Evolutionary conservation across 768 basidiomycete genomes (phyloP).

Genomic region (Dioszegia crocea): DNA sequence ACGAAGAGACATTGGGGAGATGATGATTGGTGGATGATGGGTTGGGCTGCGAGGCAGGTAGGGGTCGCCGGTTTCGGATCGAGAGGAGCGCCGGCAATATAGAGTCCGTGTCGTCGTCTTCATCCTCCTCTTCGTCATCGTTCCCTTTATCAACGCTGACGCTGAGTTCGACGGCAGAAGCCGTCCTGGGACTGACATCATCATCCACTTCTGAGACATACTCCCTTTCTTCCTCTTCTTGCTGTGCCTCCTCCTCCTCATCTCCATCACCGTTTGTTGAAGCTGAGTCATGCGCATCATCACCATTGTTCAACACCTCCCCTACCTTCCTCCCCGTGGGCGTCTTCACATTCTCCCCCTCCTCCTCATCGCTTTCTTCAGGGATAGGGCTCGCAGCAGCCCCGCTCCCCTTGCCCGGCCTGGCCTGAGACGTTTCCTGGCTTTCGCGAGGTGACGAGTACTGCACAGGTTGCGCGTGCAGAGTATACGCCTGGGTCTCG

Average conservation of each 20-base stretch:
- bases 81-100: no score
- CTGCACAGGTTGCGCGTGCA: background rate
- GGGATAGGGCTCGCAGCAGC: background rate
- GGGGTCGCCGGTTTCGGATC: background rate
- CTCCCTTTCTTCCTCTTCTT: background rate
- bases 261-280: background rate
- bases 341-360: background rate
- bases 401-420: background rate
- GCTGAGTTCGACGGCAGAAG: background rate
- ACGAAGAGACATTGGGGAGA: background rate
- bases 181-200: background rate
- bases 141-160: background rate
- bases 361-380: background rate
- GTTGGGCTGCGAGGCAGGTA: background rate
- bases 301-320: background rate
- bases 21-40: background rate
- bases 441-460: background rate
- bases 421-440: no score
- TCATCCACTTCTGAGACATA: background rate
- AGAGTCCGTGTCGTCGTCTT: no score
- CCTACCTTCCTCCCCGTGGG: background rate
- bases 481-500: conserved; percentile 7
- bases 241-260: background rate
- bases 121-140: background rate
- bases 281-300: background rate